Evolutionary conservation across 2,329 filamentous ascomycete genomes (phyloP), one percentile per base, ranked within the genome.

Genomic region (Aspergillus unguis): DNA sequence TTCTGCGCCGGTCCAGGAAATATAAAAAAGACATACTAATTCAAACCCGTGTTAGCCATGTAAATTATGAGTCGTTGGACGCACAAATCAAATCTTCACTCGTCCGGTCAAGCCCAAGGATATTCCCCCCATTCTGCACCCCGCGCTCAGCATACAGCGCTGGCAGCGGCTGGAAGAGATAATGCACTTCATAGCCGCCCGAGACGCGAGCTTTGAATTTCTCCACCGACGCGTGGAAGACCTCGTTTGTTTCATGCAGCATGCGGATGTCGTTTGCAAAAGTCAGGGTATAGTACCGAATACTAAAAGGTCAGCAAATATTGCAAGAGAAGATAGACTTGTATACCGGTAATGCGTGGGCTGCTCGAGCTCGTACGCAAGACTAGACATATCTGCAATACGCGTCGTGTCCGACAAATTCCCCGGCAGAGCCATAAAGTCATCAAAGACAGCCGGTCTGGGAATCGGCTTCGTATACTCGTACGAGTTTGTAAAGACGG

Each of bases 51-150:
- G 25, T 5, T 29, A 2, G 8, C 10, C 9, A 33, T 6, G 7
- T 28, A 27, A 11, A n/a, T 7, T 8, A 38, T 11, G 11, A 29
- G 3, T 6, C 6, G 27, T 6, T 38, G 38, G 33, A 6, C 11
- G 49, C 51, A 28, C 26, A 54, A 11, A 28, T 50, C 17, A 17
- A 37, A 36, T 50, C 29, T 9, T 43, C 43, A 7, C 40, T 26
- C 11, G 35, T 50, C 33, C 38, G 23, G 11, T 50, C 42, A 28
- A 54, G 17, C 3, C 52, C 48, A 25, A 54, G 52, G 7, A 51
- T 33, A 33, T 44, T 50, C 10, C 44, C 40, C 3, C 27, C 40
- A 7, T 35, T 43, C n/a, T 26, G 10, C 25, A 2, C 27, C 11
- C 29, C 27, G 5, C 37, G 23, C n/a, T 50, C 25, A 4, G 38